phyloP scores from a whole-genome alignment of 345 rosid species.

The Aegle marmelos region DNA sequence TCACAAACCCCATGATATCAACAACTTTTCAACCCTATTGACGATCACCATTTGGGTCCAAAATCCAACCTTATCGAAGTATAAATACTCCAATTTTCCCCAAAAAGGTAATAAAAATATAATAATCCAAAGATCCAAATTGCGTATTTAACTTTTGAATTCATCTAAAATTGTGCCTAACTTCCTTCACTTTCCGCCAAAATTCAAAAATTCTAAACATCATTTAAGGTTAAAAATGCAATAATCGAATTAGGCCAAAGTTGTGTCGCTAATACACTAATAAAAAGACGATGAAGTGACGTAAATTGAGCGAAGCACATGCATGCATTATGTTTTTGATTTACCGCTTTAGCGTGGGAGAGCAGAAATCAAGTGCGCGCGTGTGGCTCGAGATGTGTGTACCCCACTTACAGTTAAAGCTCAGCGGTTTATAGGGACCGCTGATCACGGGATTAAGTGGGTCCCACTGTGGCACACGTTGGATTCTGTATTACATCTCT shows the following conservation, averaged over 20 bases:
- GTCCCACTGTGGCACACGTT: slow-evolving; percentile 29
- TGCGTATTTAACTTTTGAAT: neutral
- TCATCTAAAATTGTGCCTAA: neutral
- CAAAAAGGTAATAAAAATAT: too few relatives aligned
- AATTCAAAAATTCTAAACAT: neutral
- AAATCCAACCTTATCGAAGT: neutral
- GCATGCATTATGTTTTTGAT: neutral
- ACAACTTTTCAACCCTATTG: too few relatives aligned
- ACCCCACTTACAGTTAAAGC: slow-evolving; percentile 31
- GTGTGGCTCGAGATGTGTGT: slow-evolving; percentile 51
- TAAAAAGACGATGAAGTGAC: neutral
- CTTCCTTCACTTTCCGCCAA: neutral
- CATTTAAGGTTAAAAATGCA: neutral
- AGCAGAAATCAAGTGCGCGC: slow-evolving; percentile 34
- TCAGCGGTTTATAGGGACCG: slow-evolving; percentile 29
- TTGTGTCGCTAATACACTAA: neutral
- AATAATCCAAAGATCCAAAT: neutral
- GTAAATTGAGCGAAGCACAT: neutral
- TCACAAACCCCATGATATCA: too few relatives aligned
- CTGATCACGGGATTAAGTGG: slow-evolving; percentile 30
- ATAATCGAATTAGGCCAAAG: neutral
- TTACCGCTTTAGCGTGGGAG: slow-evolving; percentile 2
- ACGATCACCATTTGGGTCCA: too few relatives aligned
- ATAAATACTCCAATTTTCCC: neutral
- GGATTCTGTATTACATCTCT: slow-evolving; percentile 25